phyloP scores from a whole-genome alignment of 2,329 filamentous ascomycete genomes.

The Monilinia polystroma region DNA sequence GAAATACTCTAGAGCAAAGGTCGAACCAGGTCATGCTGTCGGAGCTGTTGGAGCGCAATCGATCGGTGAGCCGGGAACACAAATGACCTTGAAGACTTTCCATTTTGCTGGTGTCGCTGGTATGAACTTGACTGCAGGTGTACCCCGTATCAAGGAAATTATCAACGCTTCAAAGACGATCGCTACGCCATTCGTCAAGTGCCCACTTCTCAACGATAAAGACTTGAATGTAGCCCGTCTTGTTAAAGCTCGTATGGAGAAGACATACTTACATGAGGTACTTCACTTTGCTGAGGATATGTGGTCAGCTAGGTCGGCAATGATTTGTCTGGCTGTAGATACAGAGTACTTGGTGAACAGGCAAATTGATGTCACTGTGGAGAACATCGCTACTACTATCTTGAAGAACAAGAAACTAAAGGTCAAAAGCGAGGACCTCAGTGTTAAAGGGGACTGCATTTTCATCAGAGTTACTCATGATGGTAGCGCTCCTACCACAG shows the following conservation, averaged over 20 bases:
- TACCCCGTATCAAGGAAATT: slow-evolving; percentile 99
- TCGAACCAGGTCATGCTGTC: slow-evolving; percentile 93
- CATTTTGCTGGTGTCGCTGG: slow-evolving; percentile 99
- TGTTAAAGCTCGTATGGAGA: slow-evolving; percentile 91
- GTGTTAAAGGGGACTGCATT: slow-evolving; percentile 62
- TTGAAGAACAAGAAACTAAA: slow-evolving; percentile 81
- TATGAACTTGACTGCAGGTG: slow-evolving; percentile 99
- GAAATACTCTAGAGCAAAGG: slow-evolving; percentile 88
- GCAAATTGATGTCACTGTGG: slow-evolving; percentile 73
- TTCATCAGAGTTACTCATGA: slow-evolving; percentile 66
- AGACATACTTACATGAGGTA: slow-evolving; percentile 83
- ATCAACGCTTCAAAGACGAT: slow-evolving; percentile 97
- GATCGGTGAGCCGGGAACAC: slow-evolving; percentile 95
- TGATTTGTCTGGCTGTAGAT: slow-evolving; percentile 80
- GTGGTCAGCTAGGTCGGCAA: slow-evolving; percentile 75
- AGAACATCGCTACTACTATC: slow-evolving; percentile 75
- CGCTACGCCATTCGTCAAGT: slow-evolving; percentile 90
- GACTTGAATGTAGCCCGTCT: slow-evolving; percentile 80
- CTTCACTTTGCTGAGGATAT: slow-evolving; percentile 82
- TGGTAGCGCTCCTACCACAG: slow-evolving; percentile 45
- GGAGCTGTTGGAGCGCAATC: slow-evolving; percentile 96
- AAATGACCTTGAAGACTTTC: slow-evolving; percentile 99
- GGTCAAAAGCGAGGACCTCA: slow-evolving; percentile 64
- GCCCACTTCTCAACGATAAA: slow-evolving; percentile 73
- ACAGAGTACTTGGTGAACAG: slow-evolving; percentile 74